A percentile compares a stretch with the other conserved stretches of the same genome.
phyloP scores from a whole-genome alignment of 768 basidiomycete genomes.

The Mycena kentingensis region DNA sequence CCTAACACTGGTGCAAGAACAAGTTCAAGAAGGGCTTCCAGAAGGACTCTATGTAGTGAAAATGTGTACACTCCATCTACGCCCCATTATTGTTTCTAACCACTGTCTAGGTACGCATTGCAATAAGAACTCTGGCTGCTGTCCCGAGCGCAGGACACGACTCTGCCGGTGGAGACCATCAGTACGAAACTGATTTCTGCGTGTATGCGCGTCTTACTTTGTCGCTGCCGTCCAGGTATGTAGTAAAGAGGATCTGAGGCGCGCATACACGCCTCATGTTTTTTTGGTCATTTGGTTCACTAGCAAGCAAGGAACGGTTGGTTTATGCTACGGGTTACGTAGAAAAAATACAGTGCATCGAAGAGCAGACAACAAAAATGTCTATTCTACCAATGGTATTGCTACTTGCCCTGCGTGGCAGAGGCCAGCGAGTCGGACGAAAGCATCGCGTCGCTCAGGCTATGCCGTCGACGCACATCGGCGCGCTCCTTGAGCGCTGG shows the following conservation, averaged over 20 bases:
- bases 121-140: conserved; percentile 13
- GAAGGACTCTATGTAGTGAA: conserved; percentile 81
- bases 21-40: conserved; percentile 83
- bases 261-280: conserved; percentile 3
- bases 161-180: not conserved
- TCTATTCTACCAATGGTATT: too few relatives aligned
- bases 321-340: too few relatives aligned
- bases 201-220: conserved; percentile 10
- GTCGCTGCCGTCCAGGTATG: conserved; percentile 17
- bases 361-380: not conserved
- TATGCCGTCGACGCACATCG: conserved; percentile 48
- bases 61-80: conserved; percentile 54
- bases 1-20: conserved; percentile 67
- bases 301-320: not conserved
- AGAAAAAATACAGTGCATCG: too few relatives aligned
- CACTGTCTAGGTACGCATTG: conserved; percentile 24
- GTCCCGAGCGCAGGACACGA: conserved; percentile 15
- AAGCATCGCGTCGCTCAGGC: conserved; percentile 56
- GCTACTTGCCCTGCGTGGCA: not conserved
- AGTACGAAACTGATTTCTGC: not conserved
- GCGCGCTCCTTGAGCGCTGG: conserved; percentile 58
- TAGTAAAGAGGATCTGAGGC: conserved; percentile 18
- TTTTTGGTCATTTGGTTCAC: not conserved
- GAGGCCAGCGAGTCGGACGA: conserved; percentile 15
- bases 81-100: not conserved